Conservation (phyloP, 1,284 basidiomycete species). For the Bondarzewia mesenterica region DNA sequence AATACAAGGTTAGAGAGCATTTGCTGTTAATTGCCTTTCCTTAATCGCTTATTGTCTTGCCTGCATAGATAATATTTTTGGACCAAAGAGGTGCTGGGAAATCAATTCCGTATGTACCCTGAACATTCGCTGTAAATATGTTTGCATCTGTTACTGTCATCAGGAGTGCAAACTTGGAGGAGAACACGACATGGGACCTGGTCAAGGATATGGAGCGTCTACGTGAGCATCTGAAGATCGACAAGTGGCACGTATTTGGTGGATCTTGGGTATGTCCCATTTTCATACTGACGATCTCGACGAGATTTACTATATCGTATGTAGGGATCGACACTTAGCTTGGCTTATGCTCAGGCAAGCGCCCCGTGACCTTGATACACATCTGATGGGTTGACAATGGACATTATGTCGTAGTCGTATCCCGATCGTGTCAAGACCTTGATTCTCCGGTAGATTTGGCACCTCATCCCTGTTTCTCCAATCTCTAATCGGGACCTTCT, state of each 20-base stretch:
- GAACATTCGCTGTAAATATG: neutral
- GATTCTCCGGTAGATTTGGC: conserved; percentile 58
- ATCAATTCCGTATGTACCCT: conserved; percentile 61
- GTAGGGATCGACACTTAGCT: conserved; percentile 84
- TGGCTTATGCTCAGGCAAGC: conserved; percentile 79
- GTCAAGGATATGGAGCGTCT: conserved; percentile 86
- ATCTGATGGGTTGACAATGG: no score
- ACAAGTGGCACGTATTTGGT: conserved; percentile 92
- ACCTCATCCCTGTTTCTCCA: neutral
- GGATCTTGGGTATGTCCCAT: conserved; percentile 70
- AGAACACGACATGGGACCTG: conserved; percentile 94
- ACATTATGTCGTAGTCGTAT: no score
- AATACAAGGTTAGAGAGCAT: conserved; percentile 60
- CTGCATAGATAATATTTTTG: conserved; percentile 61
- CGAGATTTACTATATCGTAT: neutral
- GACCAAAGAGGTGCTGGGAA: conserved; percentile 88
- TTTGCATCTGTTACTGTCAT: neutral
- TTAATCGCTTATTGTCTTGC: neutral
- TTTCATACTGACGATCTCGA: neutral
- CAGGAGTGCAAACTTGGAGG: conserved; percentile 67
- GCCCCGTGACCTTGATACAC: no score
- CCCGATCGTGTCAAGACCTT: conserved; percentile 77
- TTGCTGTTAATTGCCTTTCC: no score
- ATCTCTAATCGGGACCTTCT: neutral
- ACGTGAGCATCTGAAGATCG: conserved; percentile 54